Base-by-base conservation (phyloP, 2,329 filamentous ascomycete genomes). In the Phyllachora maydis region DNA sequence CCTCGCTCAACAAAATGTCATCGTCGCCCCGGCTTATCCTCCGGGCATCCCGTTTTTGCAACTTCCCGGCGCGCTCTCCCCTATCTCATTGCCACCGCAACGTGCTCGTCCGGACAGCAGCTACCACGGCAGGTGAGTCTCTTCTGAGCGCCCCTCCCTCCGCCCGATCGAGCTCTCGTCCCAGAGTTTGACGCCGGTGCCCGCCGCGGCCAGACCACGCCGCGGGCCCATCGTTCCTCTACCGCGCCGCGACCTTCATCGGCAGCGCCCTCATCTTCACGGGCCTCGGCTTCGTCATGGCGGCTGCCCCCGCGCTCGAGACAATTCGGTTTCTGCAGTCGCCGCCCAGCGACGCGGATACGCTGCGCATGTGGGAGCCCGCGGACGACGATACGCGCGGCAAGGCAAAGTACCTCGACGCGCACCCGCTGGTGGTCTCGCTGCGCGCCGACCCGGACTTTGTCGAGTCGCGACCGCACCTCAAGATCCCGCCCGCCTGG, bases 381-480 rank as follows among this genome's bases (percentile, higher is more conserved):
- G 42, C 47, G 16, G 64, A 67, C 41, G 60, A 59, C 8, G 50
- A 60, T 26, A 46, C 55, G 14, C 49, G 39, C 31, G 59, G 64
- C 31, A 65, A 90, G 36, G 74, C 93, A 34, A 56, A 66, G 6
- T 63, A 65, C 39, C 79, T 95, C 45, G 64, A 70, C 39, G 63
- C 56, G 21, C 81, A 88, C 50, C 73, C 79, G 1, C 44, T 91
- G n/a, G 61, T 74, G 4, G 43, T 56, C n/a, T 54, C 62, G 19
- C 55, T 95, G 23, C 72, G 83, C 22, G 47, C 49, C 11, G 59
- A 76, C 36, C 54, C 68, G 1, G 62, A 64, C 14, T 75, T 73
- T 45, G 61, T 54, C 16, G 82, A 91, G 45, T 73, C 74, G 16
- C 65, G 88, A 19, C 85, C 85, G 8, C 81, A 92, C 42, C 54